These are phyloP conservation scores for Diaporthe aspalathi DNA, from an alignment of 2,329 filamentous ascomycete species.

Conservation along the genomic window DNA sequence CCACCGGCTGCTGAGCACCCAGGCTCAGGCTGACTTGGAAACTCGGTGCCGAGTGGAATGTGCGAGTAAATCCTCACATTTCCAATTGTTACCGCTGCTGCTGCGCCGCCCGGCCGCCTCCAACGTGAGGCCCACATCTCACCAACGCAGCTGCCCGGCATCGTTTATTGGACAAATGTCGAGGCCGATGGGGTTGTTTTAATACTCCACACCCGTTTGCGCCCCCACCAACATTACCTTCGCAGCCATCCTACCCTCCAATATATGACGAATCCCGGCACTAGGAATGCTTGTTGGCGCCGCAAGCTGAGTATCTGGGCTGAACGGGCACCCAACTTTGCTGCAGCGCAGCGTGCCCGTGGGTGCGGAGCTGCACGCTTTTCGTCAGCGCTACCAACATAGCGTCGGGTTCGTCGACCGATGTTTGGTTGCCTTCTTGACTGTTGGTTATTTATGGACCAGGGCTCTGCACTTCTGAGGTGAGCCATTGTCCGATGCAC, in stretches of 20 bases:
- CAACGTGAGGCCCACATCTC: neutral
- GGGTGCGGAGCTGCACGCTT: neutral
- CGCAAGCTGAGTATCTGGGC: conserved; percentile 2
- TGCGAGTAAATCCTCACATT: neutral
- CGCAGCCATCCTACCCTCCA: conserved; percentile 2
- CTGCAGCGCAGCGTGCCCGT: neutral
- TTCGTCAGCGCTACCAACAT: conserved; percentile 34
- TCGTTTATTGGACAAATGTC: conserved; percentile 9
- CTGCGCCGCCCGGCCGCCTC: conserved; percentile 11
- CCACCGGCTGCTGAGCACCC: neutral
- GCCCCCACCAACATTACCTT: neutral
- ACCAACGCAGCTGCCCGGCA: neutral
- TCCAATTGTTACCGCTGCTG: conserved; percentile 1
- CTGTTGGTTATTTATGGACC: conserved; percentile 35
- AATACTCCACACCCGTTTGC: neutral
- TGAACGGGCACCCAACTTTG: neutral
- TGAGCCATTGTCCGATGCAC: conserved; percentile 1
- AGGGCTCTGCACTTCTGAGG: neutral
- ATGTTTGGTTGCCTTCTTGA: conserved; percentile 3
- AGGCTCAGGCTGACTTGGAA: neutral
- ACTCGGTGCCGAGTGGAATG: neutral
- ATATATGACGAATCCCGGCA: conserved; percentile 11
- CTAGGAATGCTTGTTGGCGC: neutral
- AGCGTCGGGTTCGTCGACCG: neutral
- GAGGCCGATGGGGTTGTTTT: neutral